A percentile compares a stretch with the other conserved stretches of the same genome.
Evolutionary conservation across 192 early-diverging fungal species (phyloP).

Genomic region (Umbelopsis ramanniana): DNA sequence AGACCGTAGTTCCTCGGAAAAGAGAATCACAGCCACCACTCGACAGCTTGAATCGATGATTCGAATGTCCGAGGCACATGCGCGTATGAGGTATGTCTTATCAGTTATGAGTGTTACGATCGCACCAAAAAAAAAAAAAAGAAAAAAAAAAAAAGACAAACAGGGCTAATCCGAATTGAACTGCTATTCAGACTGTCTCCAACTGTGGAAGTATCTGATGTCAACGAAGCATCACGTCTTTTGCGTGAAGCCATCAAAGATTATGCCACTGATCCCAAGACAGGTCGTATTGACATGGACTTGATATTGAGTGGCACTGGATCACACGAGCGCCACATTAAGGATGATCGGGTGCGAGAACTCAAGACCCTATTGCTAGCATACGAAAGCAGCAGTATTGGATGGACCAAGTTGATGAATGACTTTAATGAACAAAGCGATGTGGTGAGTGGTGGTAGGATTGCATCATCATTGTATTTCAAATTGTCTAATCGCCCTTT

Average conservation of each 20-base stretch:
- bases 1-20: constrained; percentile 47
- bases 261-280: constrained; percentile 90
- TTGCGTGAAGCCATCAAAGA: constrained; percentile 90
- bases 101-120: neutral
- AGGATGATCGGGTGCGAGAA: constrained; percentile 62
- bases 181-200: constrained; percentile 61
- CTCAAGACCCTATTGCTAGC: constrained; percentile 47
- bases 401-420: constrained; percentile 44
- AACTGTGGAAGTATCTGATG: constrained; percentile 79
- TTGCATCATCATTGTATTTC: too few species aligned
- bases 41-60: constrained; percentile 98
- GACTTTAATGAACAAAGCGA: constrained; percentile 54
- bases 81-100: constrained; percentile 71
- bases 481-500: too few species aligned
- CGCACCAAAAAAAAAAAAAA: neutral
- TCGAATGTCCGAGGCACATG: constrained; percentile 91
- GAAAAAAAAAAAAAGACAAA: neutral
- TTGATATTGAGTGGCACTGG: constrained; percentile 88
- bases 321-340: constrained; percentile 69
- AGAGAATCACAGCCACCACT: constrained; percentile 88
- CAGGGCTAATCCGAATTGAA: neutral
- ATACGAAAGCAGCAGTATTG: constrained; percentile 38
- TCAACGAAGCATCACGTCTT: constrained; percentile 87
- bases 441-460: constrained; percentile 38
- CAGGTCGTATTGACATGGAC: constrained; percentile 94